phyloP scores from a whole-genome alignment of 2,329 filamentous ascomycete genomes.

The Chrysosporium keratinophilum region DNA sequence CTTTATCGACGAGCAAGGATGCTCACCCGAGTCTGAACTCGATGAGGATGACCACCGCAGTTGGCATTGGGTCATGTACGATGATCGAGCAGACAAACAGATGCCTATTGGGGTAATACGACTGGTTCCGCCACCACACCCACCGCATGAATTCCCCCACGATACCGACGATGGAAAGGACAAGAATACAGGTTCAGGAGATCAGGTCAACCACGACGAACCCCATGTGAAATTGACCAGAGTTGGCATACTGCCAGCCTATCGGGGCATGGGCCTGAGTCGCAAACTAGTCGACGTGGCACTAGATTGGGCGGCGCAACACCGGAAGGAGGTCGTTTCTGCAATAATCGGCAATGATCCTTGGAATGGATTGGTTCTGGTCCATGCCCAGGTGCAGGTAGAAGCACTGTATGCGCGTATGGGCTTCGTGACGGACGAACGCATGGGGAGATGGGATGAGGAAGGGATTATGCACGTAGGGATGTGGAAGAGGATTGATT shows the following conservation, averaged over 20 bases:
- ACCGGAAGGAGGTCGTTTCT: slow-evolving; percentile 40
- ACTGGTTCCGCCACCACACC: slow-evolving; percentile 70
- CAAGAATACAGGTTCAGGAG: slow-evolving; percentile 15
- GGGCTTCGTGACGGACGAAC: slow-evolving; percentile 64
- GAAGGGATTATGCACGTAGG: slow-evolving; percentile 77
- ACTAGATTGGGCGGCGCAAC: slow-evolving; percentile 54
- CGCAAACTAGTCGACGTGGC: slow-evolving; percentile 56
- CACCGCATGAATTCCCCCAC: slow-evolving; percentile 46
- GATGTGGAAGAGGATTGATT: slow-evolving; percentile 55
- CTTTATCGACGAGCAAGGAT: slow-evolving; percentile 48
- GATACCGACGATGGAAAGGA: slow-evolving; percentile 17
- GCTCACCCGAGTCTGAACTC: slow-evolving; percentile 57
- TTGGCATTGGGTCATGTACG: slow-evolving; percentile 84
- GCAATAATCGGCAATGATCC: slow-evolving; percentile 26
- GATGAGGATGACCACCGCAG: slow-evolving; percentile 69
- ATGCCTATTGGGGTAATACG: slow-evolving; percentile 65
- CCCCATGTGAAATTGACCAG: slow-evolving; percentile 75
- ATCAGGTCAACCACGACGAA: slow-evolving; percentile 43
- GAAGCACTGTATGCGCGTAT: slow-evolving; percentile 56
- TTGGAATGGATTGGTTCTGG: slow-evolving; percentile 66
- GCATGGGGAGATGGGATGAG: slow-evolving; percentile 68
- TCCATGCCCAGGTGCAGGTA: slow-evolving; percentile 65
- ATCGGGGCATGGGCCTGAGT: slow-evolving; percentile 52
- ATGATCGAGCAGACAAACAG: slow-evolving; percentile 36
- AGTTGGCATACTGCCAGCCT: slow-evolving; percentile 58